These are phyloP conservation scores for Aspergillus viridinutans DNA, from an alignment of 2,329 filamentous ascomycete genomes.

Conservation along the genomic window DNA sequence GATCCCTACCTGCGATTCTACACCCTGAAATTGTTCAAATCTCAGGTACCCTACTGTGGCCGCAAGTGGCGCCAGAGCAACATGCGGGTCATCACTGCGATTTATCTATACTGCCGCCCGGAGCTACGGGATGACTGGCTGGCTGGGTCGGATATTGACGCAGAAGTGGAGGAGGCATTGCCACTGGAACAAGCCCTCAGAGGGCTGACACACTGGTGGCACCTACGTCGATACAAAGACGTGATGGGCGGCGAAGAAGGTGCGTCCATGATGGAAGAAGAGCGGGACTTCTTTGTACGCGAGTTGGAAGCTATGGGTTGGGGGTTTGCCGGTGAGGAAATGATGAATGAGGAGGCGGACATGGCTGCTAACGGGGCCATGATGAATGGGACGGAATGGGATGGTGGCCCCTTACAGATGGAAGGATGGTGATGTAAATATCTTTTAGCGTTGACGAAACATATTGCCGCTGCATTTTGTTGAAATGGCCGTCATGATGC, in stretches of 20 bases:
- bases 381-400: constrained; percentile 33
- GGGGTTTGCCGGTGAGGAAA: constrained; percentile 39
- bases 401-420: constrained; percentile 33
- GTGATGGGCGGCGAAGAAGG: constrained; percentile 57
- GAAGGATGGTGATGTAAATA: constrained; percentile 25
- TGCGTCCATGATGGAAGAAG: constrained; percentile 60
- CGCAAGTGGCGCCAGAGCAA: constrained; percentile 97
- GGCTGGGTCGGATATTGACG: constrained; percentile 81
- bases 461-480: background rate
- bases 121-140: constrained; percentile 96
- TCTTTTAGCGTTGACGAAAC: background rate
- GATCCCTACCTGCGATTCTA: constrained; percentile 85
- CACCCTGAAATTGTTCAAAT: constrained; percentile 97
- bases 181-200: constrained; percentile 87
- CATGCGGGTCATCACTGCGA: constrained; percentile 97
- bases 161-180: constrained; percentile 86
- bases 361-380: constrained; percentile 20
- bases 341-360: constrained; percentile 27
- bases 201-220: constrained; percentile 91
- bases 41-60: constrained; percentile 95
- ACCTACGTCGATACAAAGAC: constrained; percentile 75
- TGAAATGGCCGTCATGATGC: background rate
- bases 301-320: constrained; percentile 69
- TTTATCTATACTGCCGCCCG: constrained; percentile 89
- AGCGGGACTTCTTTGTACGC: constrained; percentile 73